Evolutionary conservation across 1,284 basidiomycete genomes (phyloP).

Genomic region (Leccinum huronense): DNA sequence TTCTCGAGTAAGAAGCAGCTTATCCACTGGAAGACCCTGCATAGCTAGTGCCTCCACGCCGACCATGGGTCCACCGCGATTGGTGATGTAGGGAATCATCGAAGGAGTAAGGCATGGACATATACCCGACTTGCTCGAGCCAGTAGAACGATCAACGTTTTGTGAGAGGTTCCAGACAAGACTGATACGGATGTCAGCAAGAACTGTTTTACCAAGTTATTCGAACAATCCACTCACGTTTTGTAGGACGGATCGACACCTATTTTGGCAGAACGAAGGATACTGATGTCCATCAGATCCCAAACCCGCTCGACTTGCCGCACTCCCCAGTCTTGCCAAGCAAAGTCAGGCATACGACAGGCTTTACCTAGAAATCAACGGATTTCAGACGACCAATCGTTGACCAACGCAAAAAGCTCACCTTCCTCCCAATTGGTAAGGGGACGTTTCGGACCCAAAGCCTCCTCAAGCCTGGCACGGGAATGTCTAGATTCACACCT

Average conservation of each 20-base stretch:
- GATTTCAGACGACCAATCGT: not conserved
- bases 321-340: constrained; percentile 92
- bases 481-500: constrained; percentile 93
- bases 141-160: constrained; percentile 90
- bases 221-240: constrained; percentile 54
- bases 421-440: constrained; percentile 94
- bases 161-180: constrained; percentile 97
- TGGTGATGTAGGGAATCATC: constrained; percentile 96
- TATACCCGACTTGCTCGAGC: constrained; percentile 78
- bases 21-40: constrained; percentile 91
- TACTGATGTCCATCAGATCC: constrained; percentile 91
- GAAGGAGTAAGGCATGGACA: constrained; percentile 92
- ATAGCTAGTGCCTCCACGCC: constrained; percentile 90
- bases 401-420: constrained; percentile 29
- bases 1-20: constrained; percentile 88
- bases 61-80: constrained; percentile 94
- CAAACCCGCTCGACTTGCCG: constrained; percentile 92
- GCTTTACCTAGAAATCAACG: constrained; percentile 57
- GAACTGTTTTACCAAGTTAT: constrained; percentile 9
- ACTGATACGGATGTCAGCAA: constrained; percentile 39
- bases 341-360: constrained; percentile 86
- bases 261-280: constrained; percentile 77
- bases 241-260: constrained; percentile 86
- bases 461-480: constrained; percentile 81
- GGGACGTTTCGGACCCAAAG: constrained; percentile 80